Evolutionary conservation across 108 stramenopile species (phyloP), one percentile per base, ranked within the genome.

Genomic region (Fragilaria crotonensis): DNA sequence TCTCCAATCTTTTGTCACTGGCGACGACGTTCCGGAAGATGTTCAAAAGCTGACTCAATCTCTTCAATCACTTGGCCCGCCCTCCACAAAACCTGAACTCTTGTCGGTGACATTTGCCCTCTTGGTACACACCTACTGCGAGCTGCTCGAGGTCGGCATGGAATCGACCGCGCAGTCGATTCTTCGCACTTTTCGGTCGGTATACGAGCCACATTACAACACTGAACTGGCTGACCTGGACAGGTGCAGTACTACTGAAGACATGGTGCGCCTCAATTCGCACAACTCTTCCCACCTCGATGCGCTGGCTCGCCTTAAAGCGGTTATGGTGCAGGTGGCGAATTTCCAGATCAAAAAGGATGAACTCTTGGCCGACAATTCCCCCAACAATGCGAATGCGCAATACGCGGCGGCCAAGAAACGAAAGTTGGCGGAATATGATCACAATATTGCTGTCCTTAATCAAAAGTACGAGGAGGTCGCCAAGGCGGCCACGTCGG

Each of bases 71-170:
- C 62, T 30, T 32, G 64, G 75, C 51, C 84, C 87, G 4, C 83
- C 86, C 20, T 88, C 84, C 17, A 63, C 65, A 44, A 93, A 90
- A 56, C 82, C 85, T 30, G 92, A 93, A 66, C 72, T 93, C 9
- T 66, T 93, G 30, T 52, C 86, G n/a, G 83, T 93, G 21, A 72
- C 84, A 41, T 93, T 93, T 75, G 78, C 92, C 41, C 63, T 89
- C 45, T 64, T 89, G 68, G 88, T 89, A 7, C 88, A 93, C 47
- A 88, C 92, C 31, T 89, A 93, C 65, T 87, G 88, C 51, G 86
- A 93, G 56, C 64, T 93, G 50, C 67, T 90, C 26, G 80, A 89
- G 52, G 80, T 79, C 27, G 80, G 79, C n/a, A 73, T 93, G 76
- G 84, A 86, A 51, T 61, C 71, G 22, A 88, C 84, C 5, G 88